Evolutionary conservation across 2,329 filamentous ascomycete species (phyloP).

Genomic region (Bipolaris gigantea): DNA sequence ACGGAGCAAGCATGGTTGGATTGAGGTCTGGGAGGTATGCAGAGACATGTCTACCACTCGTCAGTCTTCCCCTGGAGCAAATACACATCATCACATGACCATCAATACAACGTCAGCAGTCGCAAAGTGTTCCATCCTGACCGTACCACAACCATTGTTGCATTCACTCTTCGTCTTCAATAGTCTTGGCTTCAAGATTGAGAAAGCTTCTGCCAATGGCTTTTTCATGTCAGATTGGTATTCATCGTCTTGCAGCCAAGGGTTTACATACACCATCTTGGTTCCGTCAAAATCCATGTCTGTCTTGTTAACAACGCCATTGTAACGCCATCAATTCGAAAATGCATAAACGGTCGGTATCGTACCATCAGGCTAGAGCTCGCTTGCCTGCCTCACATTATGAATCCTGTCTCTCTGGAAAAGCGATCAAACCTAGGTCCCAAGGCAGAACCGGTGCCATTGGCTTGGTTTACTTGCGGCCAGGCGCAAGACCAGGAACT

Average conservation of each 20-base stretch:
- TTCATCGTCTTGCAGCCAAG: slow-evolving; percentile 8
- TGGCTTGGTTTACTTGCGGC: slow-evolving; percentile 15
- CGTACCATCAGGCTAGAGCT: neutral
- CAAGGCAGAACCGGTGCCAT: neutral
- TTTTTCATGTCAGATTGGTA: slow-evolving; percentile 21
- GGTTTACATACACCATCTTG: slow-evolving; percentile 30
- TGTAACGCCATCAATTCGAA: neutral
- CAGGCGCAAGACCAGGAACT: slow-evolving; percentile 65
- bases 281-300: neutral
- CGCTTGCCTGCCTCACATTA: neutral
- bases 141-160: neutral
- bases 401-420: neutral
- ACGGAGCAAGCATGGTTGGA: neutral
- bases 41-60: neutral
- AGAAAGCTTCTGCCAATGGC: neutral
- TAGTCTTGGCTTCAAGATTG: neutral
- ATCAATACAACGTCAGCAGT: neutral
- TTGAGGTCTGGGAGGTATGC: neutral
- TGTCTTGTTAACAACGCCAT: slow-evolving; percentile 12
- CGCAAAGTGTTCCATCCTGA: neutral
- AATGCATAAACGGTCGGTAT: neutral
- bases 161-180: neutral
- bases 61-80: neutral
- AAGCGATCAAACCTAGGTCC: neutral
- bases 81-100: neutral